phyloP scores from a whole-genome alignment of 2,329 filamentous ascomycete species.

The Hypoxylon sp. region DNA sequence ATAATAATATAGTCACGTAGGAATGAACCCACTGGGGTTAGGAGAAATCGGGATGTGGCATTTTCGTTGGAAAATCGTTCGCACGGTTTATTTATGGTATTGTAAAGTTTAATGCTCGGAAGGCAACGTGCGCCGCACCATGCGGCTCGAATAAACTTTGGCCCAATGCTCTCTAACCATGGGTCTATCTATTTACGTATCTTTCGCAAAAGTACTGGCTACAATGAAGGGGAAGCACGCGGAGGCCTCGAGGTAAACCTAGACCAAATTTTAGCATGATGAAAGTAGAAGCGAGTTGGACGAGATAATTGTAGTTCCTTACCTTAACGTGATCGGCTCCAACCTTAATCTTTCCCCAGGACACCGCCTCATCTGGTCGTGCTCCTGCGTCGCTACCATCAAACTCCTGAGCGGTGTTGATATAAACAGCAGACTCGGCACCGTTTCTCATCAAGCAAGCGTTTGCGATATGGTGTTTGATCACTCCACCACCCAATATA shows the following conservation, averaged over 20 bases:
- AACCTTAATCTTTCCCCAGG: slow-evolving; percentile 97
- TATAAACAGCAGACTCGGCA: slow-evolving; percentile 95
- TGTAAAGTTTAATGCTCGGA: background rate
- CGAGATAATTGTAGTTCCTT: slow-evolving; percentile 44
- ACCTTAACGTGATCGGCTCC: slow-evolving; percentile 93
- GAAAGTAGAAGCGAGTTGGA: slow-evolving; percentile 1
- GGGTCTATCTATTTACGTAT: slow-evolving; percentile 48
- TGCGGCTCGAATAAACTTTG: slow-evolving; percentile 20
- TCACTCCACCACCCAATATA: slow-evolving; percentile 91
- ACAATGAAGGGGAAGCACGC: slow-evolving; percentile 77
- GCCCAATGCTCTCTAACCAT: background rate
- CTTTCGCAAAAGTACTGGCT: slow-evolving; percentile 76
- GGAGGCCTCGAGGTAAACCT: slow-evolving; percentile 76
- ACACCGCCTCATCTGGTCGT: slow-evolving; percentile 94
- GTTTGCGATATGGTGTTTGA: slow-evolving; percentile 99
- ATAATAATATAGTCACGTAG: background rate
- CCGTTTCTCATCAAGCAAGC: slow-evolving; percentile 98
- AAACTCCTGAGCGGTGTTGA: slow-evolving; percentile 98
- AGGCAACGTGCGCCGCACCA: slow-evolving; percentile 1
- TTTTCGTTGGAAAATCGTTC: background rate
- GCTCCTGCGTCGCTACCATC: slow-evolving; percentile 97
- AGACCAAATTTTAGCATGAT: slow-evolving; percentile 31
- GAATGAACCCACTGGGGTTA: background rate
- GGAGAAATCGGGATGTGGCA: background rate
- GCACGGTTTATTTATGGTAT: background rate